Evolutionary conservation across 2,329 filamentous ascomycete species (phyloP).

Genomic region (Cephalotrichum gorgonifer): DNA sequence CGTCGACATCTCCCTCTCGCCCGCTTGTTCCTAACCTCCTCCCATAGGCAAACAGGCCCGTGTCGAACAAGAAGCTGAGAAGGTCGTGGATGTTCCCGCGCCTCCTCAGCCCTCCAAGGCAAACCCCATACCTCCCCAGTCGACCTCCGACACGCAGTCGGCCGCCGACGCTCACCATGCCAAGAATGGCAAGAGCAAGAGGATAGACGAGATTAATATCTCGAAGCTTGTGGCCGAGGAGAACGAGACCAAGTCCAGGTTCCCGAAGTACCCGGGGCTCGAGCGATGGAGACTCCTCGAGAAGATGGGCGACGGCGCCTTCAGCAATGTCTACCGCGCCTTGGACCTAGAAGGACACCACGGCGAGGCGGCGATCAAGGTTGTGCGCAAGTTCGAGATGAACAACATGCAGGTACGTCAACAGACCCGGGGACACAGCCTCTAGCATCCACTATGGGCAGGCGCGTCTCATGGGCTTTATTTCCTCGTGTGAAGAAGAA

Average conservation of each 20-base stretch:
- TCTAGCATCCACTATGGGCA: neutral
- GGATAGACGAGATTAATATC: slow-evolving; percentile 55
- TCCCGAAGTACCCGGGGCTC: slow-evolving; percentile 75
- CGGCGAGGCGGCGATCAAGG: slow-evolving; percentile 90
- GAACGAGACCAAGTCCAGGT: slow-evolving; percentile 72
- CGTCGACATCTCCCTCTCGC: neutral
- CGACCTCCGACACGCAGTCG: neutral
- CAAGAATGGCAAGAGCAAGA: slow-evolving; percentile 9
- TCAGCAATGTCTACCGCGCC: slow-evolving; percentile 96
- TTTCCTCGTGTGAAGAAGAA: slow-evolving; percentile 5
- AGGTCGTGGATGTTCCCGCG: slow-evolving; percentile 16
- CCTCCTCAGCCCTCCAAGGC: neutral
- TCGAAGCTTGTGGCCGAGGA: slow-evolving; percentile 87
- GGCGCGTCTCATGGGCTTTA: neutral
- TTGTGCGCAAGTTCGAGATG: slow-evolving; percentile 98
- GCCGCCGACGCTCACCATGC: neutral
- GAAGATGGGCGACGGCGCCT: slow-evolving; percentile 98
- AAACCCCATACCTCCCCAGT: neutral
- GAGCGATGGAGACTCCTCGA: slow-evolving; percentile 77
- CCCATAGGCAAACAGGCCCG: slow-evolving; percentile 81
- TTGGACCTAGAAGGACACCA: slow-evolving; percentile 60
- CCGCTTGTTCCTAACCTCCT: slow-evolving; percentile 2
- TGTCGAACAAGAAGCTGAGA: slow-evolving; percentile 34
- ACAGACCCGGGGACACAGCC: neutral
- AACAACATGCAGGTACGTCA: slow-evolving; percentile 91